Evolutionary conservation across 768 basidiomycete genomes (phyloP), one percentile per base, ranked within the genome.

Genomic region (Lactifluus subvellereus): DNA sequence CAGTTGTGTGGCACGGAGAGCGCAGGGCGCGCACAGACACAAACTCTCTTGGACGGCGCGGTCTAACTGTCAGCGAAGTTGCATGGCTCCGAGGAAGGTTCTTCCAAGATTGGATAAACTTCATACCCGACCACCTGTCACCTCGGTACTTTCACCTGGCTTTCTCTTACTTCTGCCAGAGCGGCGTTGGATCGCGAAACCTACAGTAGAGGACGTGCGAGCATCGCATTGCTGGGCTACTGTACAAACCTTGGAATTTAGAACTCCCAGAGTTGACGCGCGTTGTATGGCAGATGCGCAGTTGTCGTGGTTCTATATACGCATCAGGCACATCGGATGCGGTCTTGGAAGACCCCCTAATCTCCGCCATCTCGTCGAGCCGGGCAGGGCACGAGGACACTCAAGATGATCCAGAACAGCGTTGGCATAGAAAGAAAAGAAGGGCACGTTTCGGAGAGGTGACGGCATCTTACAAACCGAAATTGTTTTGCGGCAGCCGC

Each of bases 121-220:
- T 5, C 42, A 47, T 20, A 47, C 45, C 10, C n/a, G 7, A 9
- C 18, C 27, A 27, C 27, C 27, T 27, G 27, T 37, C 35, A 37
- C 10, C 35, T 37, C 35, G 35, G 35, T 27, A 3, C 35, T 37
- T 4, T 8, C 9, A 27, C 27, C 7, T 1, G 2, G 2, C 20
- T 9, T 8, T 20, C n/a, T 9, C 20, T n/a, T 20, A 47, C 7
- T 47, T 47, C 8, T 47, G 45, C 20, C 11, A 20, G 32, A 20
- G 52, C 48, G 52, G 52, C 43, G 49, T 60, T 51, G 47, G 49
- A 60, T 33, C 51, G 51, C 38, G 33, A 52, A 20, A 8, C 40
- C 7, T 27, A 42, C 27, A 4, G 3, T 13, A 16, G 43, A n/a
- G 43, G 43, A 43, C 43, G 43, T 6, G 43, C 43, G 43, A 43